phyloP scores from a whole-genome alignment of 2,329 filamentous ascomycete genomes.

The Colletotrichum destructivum region DNA sequence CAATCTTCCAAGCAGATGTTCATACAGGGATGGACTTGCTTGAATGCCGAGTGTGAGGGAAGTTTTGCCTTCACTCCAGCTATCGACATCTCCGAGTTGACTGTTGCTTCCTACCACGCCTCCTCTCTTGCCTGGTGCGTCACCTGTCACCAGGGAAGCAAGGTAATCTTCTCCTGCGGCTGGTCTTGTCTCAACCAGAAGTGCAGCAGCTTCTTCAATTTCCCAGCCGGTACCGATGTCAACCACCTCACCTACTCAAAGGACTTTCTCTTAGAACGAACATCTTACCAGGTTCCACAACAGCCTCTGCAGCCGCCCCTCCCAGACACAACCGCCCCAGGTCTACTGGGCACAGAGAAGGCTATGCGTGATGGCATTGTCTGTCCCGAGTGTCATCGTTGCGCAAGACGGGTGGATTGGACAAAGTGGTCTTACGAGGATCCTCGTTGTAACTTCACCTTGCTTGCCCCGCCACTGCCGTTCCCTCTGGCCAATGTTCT shows the following conservation, averaged over 20 bases:
- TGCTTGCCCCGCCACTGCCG: constrained; percentile 49
- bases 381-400: constrained; percentile 75
- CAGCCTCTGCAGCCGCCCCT: constrained; percentile 53
- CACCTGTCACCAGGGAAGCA: constrained; percentile 57
- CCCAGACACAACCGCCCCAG: constrained; percentile 53
- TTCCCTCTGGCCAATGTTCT: constrained; percentile 45
- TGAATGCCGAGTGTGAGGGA: constrained; percentile 45
- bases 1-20: constrained; percentile 55
- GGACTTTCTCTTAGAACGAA: constrained; percentile 71
- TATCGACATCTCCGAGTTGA: constrained; percentile 17
- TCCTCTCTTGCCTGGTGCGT: constrained; percentile 38
- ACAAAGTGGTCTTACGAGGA: constrained; percentile 73
- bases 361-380: constrained; percentile 75
- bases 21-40: constrained; percentile 49
- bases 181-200: constrained; percentile 49
- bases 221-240: constrained; percentile 49
- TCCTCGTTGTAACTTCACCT: constrained; percentile 62
- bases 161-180: constrained; percentile 52
- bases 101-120: constrained; percentile 34
- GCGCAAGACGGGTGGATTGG: constrained; percentile 74
- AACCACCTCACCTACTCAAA: constrained; percentile 65
- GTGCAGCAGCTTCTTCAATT: constrained; percentile 68
- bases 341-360: constrained; percentile 60
- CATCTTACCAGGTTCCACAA: constrained; percentile 57
- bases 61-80: constrained; percentile 29